Base-by-base conservation (phyloP, 495 filamentous ascomycete species). In the Elasticomyces elasticus region DNA sequence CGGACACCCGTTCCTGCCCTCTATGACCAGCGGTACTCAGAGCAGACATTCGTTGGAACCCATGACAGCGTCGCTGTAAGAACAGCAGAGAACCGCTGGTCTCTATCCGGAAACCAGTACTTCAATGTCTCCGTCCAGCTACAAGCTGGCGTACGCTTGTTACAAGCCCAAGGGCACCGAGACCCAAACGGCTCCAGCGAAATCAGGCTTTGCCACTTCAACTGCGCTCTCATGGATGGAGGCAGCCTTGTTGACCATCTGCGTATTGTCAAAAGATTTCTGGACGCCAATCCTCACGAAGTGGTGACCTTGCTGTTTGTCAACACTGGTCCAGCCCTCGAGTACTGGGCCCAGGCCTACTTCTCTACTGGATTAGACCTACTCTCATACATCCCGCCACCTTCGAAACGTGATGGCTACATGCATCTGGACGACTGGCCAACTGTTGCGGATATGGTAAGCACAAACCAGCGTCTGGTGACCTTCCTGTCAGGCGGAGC, bases 141-240 rank as follows among this genome's bases (percentile, higher is more conserved):
- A 4, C 28, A 35, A n/a, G 23, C 51, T 25, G 56, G 56, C 43
- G 31, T 59, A 12, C 40, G 56, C 17, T 30, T 59, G 15, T 26
- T 59, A 10, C 56, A 59, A 50, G 56, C 56, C 12, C 56, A 59
- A 33, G 56, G 41, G 7, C 56, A 59, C 33, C 40, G 51, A 30
- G 56, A 55, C 27, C 51, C 51, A 7, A 23, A 38, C 12, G 51
- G 44, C 20, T 17, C 40, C 4, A 13, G 20, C 7, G 24, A 54
- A 22, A 59, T 59, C 23, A 54, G 51, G 11, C 51, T 59, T 11
- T 59, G 56, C 27, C 56, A 59, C 42, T 59, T 49, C 43, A 54
- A 54, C 44, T 59, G 56, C 56, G 56, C 51, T 24, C 31, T 59
- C n/a, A 59, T 59, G 51, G 56, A 59, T 35, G 56, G 56, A 24